phyloP scores from a whole-genome alignment of 306 rosid genomes.

The Ammopiptanthus mongolicus region DNA sequence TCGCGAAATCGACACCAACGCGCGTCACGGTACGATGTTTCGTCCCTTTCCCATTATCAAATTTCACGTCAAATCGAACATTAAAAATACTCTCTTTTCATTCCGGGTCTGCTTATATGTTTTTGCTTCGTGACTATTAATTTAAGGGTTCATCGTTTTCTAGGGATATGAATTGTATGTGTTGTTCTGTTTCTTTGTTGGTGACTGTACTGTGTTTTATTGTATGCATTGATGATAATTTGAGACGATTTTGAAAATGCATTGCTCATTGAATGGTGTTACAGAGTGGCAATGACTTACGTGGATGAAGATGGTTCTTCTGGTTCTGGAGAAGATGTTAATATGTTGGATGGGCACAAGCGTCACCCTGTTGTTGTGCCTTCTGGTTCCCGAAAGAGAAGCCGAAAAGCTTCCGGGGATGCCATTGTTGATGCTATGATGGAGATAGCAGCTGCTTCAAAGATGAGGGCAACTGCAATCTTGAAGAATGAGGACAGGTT shows the following conservation, averaged over 20 bases:
- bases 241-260: neutral
- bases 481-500: conserved; percentile 75
- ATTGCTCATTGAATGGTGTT: neutral
- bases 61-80: neutral
- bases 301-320: conserved; percentile 81
- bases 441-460: conserved; percentile 78
- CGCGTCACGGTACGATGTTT: conserved; percentile 16
- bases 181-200: neutral
- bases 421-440: conserved; percentile 84
- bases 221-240: neutral
- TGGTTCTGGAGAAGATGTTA: conserved; percentile 63
- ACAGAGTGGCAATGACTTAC: conserved; percentile 42
- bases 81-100: conserved; percentile 8
- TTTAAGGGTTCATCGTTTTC: neutral
- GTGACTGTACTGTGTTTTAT: neutral
- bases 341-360: conserved; percentile 68
- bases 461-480: conserved; percentile 67
- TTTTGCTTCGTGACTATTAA: neutral
- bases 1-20: neutral
- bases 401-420: conserved; percentile 73
- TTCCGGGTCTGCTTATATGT: neutral
- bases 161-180: neutral
- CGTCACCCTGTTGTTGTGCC: conserved; percentile 50
- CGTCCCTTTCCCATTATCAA: neutral
- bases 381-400: conserved; percentile 60